phyloP scores from a whole-genome alignment of 768 basidiomycete species.

The Gymnopilus junonius region DNA sequence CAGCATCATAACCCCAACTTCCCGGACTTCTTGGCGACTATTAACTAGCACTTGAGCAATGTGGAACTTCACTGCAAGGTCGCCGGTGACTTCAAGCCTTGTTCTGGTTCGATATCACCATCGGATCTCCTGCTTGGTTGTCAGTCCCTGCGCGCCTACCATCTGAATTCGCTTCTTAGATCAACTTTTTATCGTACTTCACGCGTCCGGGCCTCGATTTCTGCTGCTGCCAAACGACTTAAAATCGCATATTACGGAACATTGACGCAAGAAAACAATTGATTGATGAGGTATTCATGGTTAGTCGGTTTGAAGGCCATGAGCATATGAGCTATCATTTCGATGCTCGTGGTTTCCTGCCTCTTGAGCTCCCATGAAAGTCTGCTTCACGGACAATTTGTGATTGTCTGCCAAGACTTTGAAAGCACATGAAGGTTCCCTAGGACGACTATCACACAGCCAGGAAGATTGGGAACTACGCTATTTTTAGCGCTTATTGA shows the following conservation, averaged over 20 bases:
- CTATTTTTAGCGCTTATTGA: conserved; percentile 17
- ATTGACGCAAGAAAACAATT: background rate
- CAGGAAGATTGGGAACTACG: background rate
- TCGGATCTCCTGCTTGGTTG: background rate
- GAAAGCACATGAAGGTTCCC: background rate
- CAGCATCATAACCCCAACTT: too few relatives aligned
- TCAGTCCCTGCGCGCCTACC: background rate
- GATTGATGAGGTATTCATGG: background rate
- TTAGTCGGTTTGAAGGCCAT: background rate
- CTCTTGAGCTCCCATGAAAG: background rate
- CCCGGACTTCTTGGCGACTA: too few relatives aligned
- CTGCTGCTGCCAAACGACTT: background rate
- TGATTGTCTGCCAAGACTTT: conserved; percentile 1
- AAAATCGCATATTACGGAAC: background rate
- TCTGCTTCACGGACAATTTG: background rate
- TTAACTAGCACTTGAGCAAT: background rate
- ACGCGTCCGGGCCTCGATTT: background rate
- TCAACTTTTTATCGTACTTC: background rate
- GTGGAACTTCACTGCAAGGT: background rate
- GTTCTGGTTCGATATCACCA: background rate
- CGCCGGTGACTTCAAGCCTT: background rate
- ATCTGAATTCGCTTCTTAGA: background rate
- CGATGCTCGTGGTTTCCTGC: background rate
- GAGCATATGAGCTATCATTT: background rate
- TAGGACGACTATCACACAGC: background rate